Conservation (phyloP, 805 yeast species). For the Blastobotrys attinorum region DNA sequence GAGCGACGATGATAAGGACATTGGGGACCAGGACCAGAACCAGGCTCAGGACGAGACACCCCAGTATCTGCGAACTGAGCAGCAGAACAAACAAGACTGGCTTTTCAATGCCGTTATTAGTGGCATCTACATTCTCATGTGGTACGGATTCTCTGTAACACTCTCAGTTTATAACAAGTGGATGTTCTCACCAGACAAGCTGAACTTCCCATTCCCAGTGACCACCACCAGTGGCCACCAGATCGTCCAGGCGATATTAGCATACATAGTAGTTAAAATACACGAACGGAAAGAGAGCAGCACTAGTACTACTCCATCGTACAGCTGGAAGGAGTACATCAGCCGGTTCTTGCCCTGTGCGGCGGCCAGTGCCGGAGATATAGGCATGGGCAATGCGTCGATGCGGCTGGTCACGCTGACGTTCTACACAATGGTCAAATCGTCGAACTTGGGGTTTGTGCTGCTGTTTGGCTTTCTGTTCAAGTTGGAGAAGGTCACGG, state of each 20-base stretch:
- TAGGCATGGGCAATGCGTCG: slow-evolving; percentile 85
- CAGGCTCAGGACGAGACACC: no score
- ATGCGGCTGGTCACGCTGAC: slow-evolving; percentile 71
- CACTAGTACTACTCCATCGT: neutral
- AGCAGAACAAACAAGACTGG: neutral
- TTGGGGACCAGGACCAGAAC: no score
- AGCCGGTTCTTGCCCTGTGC: slow-evolving; percentile 74
- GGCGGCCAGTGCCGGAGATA: slow-evolving; percentile 82
- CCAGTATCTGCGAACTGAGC: no score
- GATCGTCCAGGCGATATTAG: slow-evolving; percentile 49
- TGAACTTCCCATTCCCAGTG: slow-evolving; percentile 77
- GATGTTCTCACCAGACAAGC: slow-evolving; percentile 80
- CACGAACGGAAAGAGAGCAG: slow-evolving; percentile 12
- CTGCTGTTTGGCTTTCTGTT: slow-evolving; percentile 79
- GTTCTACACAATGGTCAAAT: slow-evolving; percentile 87
- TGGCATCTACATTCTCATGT: slow-evolving; percentile 16
- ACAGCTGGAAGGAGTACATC: slow-evolving; percentile 23
- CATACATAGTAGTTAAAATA: slow-evolving; percentile 25
- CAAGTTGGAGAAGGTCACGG: slow-evolving; percentile 64
- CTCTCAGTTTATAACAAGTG: slow-evolving; percentile 71
- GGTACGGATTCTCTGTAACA: slow-evolving; percentile 33
- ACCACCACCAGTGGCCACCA: slow-evolving; percentile 84
- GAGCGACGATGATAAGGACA: no score
- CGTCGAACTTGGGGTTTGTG: slow-evolving; percentile 83
- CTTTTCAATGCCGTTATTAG: neutral